phyloP scores from a whole-genome alignment of 2,329 filamentous ascomycete species.

The Samsoniella hepiali region DNA sequence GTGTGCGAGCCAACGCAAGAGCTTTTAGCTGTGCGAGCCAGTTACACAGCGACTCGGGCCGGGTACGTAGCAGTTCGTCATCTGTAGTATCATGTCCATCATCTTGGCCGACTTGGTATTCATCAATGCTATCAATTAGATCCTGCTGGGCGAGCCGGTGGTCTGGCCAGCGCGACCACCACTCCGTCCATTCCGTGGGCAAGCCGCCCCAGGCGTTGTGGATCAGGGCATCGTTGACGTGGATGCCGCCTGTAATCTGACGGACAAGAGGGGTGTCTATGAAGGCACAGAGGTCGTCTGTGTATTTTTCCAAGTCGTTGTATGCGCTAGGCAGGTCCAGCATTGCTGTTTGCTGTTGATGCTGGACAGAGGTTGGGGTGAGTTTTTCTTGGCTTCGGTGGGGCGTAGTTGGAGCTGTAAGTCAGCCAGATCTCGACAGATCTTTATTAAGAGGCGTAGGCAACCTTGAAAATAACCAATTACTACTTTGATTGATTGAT shows the following conservation, averaged over 20 bases:
- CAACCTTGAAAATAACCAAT: too few relatives aligned
- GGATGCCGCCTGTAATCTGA: slow-evolving; percentile 33
- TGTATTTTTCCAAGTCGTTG: slow-evolving; percentile 23
- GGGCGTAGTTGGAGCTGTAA: background rate
- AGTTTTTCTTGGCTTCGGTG: background rate
- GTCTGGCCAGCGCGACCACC: slow-evolving; percentile 30
- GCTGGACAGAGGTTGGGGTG: background rate
- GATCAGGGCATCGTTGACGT: slow-evolving; percentile 34
- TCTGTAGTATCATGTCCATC: background rate
- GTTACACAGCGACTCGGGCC: slow-evolving; percentile 24
- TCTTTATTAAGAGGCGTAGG: too few relatives aligned
- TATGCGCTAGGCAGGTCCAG: slow-evolving; percentile 21
- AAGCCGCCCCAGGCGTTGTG: slow-evolving; percentile 29
- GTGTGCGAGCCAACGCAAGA: slow-evolving; percentile 26
- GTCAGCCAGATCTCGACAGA: too few relatives aligned
- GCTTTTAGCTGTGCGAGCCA: slow-evolving; percentile 27
- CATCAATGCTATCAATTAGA: slow-evolving; percentile 29
- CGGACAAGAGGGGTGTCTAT: slow-evolving; percentile 28
- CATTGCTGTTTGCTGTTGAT: slow-evolving; percentile 17
- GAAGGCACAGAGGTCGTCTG: slow-evolving; percentile 25
- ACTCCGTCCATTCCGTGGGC: slow-evolving; percentile 30
- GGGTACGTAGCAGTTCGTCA: background rate
- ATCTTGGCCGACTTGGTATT: background rate
- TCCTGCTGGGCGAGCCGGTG: slow-evolving; percentile 30
- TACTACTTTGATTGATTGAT: too few relatives aligned